Evolutionary conservation across 2,329 filamentous ascomycete genomes (phyloP).

Genomic region (Ilyonectria robusta): DNA sequence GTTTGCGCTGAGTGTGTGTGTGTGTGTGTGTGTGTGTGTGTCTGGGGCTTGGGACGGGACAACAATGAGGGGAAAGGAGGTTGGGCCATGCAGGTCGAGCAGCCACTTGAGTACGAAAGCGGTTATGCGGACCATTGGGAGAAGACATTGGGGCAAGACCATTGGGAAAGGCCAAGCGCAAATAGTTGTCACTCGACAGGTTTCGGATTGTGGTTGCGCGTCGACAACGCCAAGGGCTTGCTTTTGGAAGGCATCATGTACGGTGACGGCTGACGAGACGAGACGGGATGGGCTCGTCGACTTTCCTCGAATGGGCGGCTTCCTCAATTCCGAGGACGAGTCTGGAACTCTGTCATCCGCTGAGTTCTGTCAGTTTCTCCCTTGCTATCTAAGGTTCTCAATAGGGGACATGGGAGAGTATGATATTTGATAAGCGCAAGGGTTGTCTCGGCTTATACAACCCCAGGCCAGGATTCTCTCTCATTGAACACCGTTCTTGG

Average conservation of each 20-base stretch:
- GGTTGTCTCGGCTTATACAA: slow-evolving; percentile 23
- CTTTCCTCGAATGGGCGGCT: slow-evolving; percentile 11
- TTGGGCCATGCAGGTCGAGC: slow-evolving; percentile 40
- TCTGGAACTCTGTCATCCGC: background rate
- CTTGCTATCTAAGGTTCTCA: background rate
- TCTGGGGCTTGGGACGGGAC: slow-evolving; percentile 5
- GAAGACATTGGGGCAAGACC: slow-evolving; percentile 6
- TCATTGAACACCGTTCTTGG: slow-evolving; percentile 8
- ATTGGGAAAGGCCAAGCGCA: slow-evolving; percentile 11
- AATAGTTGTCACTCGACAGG: slow-evolving; percentile 18
- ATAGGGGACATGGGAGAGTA: background rate
- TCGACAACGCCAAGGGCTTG: slow-evolving; percentile 12
- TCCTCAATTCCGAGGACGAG: background rate
- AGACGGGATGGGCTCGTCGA: background rate
- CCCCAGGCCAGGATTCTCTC: slow-evolving; percentile 6
- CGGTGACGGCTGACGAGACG: slow-evolving; percentile 15
- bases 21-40: no score
- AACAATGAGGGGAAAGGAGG: slow-evolving; percentile 20
- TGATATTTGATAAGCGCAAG: slow-evolving; percentile 18
- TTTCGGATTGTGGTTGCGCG: slow-evolving; percentile 23
- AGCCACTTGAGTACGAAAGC: slow-evolving; percentile 25
- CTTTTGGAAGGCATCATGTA: slow-evolving; percentile 1
- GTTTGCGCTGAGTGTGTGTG: slow-evolving; percentile 2
- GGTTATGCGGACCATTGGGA: slow-evolving; percentile 39
- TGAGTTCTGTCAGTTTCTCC: background rate